These are phyloP conservation scores for Acanthamoeba lenticulata DNA, from an alignment of 208 protist genomes.

Conservation along the genomic window DNA sequence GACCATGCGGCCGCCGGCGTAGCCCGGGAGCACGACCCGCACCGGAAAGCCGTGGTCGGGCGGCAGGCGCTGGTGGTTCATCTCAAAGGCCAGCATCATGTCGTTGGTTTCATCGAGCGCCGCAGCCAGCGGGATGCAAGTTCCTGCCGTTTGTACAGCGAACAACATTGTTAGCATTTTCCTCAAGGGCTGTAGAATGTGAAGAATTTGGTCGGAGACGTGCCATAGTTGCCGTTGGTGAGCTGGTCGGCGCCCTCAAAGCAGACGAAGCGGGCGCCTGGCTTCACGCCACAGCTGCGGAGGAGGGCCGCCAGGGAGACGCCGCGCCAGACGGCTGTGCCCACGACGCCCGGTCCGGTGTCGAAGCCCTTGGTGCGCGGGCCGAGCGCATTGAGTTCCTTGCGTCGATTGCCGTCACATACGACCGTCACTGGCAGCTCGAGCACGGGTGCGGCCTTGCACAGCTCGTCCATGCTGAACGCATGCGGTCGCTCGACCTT, in stretches of 20 bases:
- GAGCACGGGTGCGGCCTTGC: constrained; percentile 73
- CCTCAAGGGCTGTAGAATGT: neutral
- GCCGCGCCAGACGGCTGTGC: constrained; percentile 86
- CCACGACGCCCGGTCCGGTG: constrained; percentile 85
- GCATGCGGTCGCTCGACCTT: constrained; percentile 39
- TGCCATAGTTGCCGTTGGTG: neutral
- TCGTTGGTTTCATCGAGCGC: constrained; percentile 82
- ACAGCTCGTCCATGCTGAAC: constrained; percentile 85
- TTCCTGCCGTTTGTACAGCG: constrained; percentile 64
- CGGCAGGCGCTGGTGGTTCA: constrained; percentile 88
- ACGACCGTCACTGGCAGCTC: constrained; percentile 72
- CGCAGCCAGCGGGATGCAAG: constrained; percentile 85
- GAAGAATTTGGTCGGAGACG: neutral
- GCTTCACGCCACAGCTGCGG: constrained; percentile 48
- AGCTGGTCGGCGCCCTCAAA: constrained; percentile 86
- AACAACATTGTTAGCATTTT: constrained; percentile 16
- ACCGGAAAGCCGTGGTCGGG: constrained; percentile 85
- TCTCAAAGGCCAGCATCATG: constrained; percentile 89
- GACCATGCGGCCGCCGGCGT: constrained; percentile 80
- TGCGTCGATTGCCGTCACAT: constrained; percentile 88
- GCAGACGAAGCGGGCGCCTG: constrained; percentile 83
- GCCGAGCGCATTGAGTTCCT: constrained; percentile 74
- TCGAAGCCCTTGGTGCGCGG: constrained; percentile 81
- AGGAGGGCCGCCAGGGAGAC: constrained; percentile 86
- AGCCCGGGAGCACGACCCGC: neutral